A percentile compares a stretch with the other conserved stretches of the same genome.
phyloP scores from a whole-genome alignment of 768 basidiomycete genomes.

The Serendipita vermifera region DNA sequence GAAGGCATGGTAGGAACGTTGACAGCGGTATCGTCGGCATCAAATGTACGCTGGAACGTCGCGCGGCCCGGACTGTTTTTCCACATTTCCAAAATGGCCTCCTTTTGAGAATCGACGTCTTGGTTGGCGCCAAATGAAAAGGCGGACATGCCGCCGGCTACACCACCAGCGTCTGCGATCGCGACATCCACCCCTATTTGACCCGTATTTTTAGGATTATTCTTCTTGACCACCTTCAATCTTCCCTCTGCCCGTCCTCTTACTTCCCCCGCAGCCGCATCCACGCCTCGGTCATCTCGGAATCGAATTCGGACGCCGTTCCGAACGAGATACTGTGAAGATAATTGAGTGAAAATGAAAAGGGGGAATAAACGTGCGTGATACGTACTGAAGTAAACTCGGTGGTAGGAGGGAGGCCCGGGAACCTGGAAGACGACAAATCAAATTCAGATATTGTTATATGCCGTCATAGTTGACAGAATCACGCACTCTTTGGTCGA shows the following conservation, averaged over 20 bases:
- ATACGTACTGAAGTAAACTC: slow-evolving; percentile 4
- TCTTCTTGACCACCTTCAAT: no score
- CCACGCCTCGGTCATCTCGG: background rate
- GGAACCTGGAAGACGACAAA: background rate
- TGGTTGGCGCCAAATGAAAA: no score
- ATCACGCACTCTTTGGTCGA: background rate
- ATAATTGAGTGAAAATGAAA: background rate
- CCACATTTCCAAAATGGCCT: no score
- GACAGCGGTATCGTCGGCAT: no score
- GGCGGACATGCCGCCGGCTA: no score
- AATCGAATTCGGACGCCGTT: slow-evolving; percentile 3
- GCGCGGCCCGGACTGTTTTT: no score
- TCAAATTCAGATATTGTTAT: background rate
- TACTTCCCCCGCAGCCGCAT: background rate
- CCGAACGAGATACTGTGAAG: background rate
- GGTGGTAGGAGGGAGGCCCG: slow-evolving; percentile 3
- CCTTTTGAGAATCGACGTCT: no score
- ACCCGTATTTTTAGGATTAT: no score
- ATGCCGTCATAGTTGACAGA: background rate
- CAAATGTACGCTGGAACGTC: no score
- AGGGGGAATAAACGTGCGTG: background rate
- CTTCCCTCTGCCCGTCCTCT: background rate
- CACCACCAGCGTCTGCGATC: no score
- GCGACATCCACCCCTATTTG: no score
- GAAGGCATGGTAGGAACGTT: no score